Evolutionary conservation across 306 rosid species (phyloP).

Genomic region (Luffa acutangula): DNA sequence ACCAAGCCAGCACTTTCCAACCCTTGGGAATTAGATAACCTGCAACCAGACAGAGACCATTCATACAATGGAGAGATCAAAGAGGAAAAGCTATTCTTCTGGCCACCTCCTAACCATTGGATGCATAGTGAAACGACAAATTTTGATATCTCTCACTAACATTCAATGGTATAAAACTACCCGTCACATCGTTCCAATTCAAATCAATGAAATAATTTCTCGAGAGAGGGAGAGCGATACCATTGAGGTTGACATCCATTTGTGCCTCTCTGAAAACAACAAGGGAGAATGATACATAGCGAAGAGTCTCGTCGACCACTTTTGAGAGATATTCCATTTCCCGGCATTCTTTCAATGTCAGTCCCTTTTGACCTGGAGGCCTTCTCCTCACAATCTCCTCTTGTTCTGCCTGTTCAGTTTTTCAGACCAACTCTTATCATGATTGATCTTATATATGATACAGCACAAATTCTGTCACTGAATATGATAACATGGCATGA

Average conservation of each 20-base stretch:
- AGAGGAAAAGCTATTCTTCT: neutral
- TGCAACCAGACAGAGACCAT: neutral
- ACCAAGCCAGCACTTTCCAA: constrained; percentile 39
- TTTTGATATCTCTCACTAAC: neutral
- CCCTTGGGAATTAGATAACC: constrained; percentile 40
- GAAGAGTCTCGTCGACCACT: constrained; percentile 35
- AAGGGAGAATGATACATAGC: constrained; percentile 18
- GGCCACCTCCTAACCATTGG: neutral
- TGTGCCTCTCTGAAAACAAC: constrained; percentile 34
- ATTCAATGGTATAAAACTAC: neutral
- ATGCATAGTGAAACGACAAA: neutral
- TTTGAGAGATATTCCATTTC: constrained; percentile 53
- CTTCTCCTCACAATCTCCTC: constrained; percentile 32
- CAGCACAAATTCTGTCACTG: neutral
- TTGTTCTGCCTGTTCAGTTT: constrained; percentile 49
- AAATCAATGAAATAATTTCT: neutral
- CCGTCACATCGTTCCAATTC: neutral
- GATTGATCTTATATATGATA: neutral
- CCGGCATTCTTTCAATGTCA: constrained; percentile 35
- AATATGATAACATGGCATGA: neutral
- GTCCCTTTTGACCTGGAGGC: constrained; percentile 31
- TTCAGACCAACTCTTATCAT: neutral
- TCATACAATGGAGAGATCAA: neutral
- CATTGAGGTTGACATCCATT: constrained; percentile 23
- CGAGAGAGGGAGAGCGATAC: constrained; percentile 7